Percentiles rank a stretch among this genome's conserved stretches.
Conservation (phyloP, 495 filamentous ascomycete genomes). For the Patellaria atrata region DNA sequence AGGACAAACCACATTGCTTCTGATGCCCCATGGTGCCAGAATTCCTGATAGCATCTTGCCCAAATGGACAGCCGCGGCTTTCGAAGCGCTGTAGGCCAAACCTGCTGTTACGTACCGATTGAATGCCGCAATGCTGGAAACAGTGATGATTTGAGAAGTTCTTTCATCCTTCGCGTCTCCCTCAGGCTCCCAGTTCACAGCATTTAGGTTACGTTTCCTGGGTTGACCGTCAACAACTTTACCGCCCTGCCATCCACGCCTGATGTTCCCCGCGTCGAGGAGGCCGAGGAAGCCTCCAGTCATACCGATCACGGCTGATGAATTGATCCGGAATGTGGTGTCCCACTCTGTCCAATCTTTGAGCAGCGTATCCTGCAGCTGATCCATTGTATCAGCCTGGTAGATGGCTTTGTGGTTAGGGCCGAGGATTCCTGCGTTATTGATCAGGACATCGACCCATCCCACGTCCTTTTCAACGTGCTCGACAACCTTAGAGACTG, state of each 20-base stretch:
- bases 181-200: not conserved
- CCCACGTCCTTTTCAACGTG: constrained; percentile 15
- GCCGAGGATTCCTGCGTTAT: constrained; percentile 19
- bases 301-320: constrained; percentile 17
- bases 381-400: constrained; percentile 7
- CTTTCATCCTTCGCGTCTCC: constrained; percentile 15
- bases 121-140: constrained; percentile 22
- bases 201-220: constrained; percentile 6
- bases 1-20: constrained; percentile 21
- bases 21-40: constrained; percentile 24
- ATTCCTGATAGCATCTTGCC: constrained; percentile 25
- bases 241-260: constrained; percentile 16
- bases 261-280: constrained; percentile 18
- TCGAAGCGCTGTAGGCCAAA: constrained; percentile 24
- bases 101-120: constrained; percentile 19
- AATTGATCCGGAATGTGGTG: constrained; percentile 14
- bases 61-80: constrained; percentile 23
- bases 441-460: constrained; percentile 22
- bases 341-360: constrained; percentile 14
- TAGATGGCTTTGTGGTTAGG: constrained; percentile 10
- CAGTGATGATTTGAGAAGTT: constrained; percentile 25
- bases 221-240: constrained; percentile 9
- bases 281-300: constrained; percentile 19
- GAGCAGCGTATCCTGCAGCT: constrained; percentile 13
- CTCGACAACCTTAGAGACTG: constrained; percentile 11